Evolutionary conservation across 306 rosid species (phyloP), one percentile per base, ranked within the genome.

Genomic region (Pyrus betulifolia): DNA sequence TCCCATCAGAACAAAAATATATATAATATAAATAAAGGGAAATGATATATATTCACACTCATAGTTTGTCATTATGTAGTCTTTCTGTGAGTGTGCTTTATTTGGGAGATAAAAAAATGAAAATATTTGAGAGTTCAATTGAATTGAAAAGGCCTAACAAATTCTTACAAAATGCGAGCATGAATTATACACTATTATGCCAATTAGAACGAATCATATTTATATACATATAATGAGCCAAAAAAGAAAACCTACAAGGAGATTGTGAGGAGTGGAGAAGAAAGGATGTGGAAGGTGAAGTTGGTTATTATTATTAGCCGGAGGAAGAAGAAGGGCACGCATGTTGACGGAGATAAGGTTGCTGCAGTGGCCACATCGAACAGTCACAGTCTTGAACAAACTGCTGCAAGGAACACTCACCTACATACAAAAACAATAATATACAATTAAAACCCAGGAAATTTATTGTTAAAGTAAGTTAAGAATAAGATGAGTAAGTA

Each of bases 351-450:
- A 88, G 66, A 95, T 89, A 75, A 95, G 97, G 74, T 92, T 95
- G 81, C 96, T 85, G 92, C 99, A 95, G 86, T 95, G 97, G 11
- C 99, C 99, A 46, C 99, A 95, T 82, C 99, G 82, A 55, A 95
- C 99, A 0, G 97, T 95, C 8, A 95, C 99, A 46, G 87, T 95
- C 91, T 92, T 95, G 86, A 88, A 91, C 93, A 95, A 85, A 76
- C 96, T 92, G 45, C 85, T 79, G 62, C 81, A 83, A 76, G 99
- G 99, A 78, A 95, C 99, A 83, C 96, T 95, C 79, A 95, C 99
- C 99, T 95, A 60, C 30, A 44, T 25, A 75, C 33, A 63, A 23
- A 75, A 12, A 22, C 9, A 21, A 21, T 14, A 58, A 33, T 4
- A 17, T 42, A 60, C 11, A 3, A 69, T 23, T 25, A 62, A 71